Percentiles rank a stretch among this genome's conserved stretches.
These are phyloP conservation scores for Coniochaeta sp. DNA, from an alignment of 2,329 filamentous ascomycete genomes.

Conservation along the genomic window DNA sequence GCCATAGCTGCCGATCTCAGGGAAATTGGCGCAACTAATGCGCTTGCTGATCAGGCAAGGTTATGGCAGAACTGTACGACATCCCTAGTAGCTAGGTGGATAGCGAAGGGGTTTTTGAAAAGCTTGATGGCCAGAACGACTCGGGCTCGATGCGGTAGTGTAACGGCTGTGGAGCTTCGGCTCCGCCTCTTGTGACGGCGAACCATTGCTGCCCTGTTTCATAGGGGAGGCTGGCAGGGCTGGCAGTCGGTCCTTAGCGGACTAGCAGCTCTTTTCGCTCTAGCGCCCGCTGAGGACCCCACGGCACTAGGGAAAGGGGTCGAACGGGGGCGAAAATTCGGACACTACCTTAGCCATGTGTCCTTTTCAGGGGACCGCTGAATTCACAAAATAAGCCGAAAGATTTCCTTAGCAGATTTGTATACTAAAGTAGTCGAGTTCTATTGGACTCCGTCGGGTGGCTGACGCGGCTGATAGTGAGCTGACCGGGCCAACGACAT, in stretches of 20 bases:
- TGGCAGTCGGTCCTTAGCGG: not conserved
- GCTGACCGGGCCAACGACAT: not conserved
- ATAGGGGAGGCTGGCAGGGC: not conserved
- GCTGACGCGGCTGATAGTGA: not conserved
- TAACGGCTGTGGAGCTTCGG: not conserved
- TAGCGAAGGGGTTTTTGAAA: not conserved
- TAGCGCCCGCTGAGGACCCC: not conserved
- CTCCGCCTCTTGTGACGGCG: not conserved
- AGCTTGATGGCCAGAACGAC: not conserved
- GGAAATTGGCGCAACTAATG: constrained; percentile 1
- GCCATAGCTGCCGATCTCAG: not conserved
- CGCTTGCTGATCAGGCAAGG: not conserved
- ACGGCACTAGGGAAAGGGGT: not conserved
- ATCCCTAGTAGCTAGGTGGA: not conserved
- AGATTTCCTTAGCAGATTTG: too few species aligned
- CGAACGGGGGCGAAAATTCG: not conserved
- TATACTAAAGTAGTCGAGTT: too few species aligned
- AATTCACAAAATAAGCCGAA: too few species aligned
- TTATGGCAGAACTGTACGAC: not conserved
- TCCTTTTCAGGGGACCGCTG: not conserved
- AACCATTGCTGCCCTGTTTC: not conserved
- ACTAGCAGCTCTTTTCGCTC: not conserved
- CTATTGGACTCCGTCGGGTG: too few species aligned
- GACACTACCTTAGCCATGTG: not conserved
- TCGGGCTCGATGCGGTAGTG: not conserved